These are phyloP conservation scores for Lichtheimia ornata DNA, from an alignment of 371 early-diverging fungal genomes.

Conservation along the genomic window DNA sequence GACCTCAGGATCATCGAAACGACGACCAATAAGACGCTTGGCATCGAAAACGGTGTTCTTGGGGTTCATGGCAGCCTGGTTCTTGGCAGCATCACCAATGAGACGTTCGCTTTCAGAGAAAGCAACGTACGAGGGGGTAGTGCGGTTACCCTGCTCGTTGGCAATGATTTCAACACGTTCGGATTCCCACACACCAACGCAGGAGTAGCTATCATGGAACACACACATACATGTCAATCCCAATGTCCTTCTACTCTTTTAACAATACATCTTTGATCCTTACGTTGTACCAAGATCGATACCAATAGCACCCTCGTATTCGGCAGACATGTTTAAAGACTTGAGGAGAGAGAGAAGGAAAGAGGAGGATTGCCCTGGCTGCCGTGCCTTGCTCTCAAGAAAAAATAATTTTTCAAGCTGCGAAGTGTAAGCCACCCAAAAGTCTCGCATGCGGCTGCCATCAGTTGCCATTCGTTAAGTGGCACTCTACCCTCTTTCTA, in stretches of 20 bases:
- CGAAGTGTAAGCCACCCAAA: background rate
- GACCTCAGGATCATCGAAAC: slow-evolving; percentile 86
- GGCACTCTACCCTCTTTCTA: too few relatives aligned
- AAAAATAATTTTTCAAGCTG: slow-evolving; percentile 13
- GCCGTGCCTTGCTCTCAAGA: slow-evolving; percentile 5
- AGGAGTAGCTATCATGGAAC: slow-evolving; percentile 90
- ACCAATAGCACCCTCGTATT: slow-evolving; percentile 79
- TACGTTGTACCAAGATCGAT: slow-evolving; percentile 99
- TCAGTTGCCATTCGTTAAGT: too few relatives aligned
- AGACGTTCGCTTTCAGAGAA: slow-evolving; percentile 93
- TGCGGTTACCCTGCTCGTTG: slow-evolving; percentile 97
- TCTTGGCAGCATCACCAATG: slow-evolving; percentile 95
- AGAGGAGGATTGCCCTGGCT: slow-evolving; percentile 12
- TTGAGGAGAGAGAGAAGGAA: slow-evolving; percentile 26
- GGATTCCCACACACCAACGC: slow-evolving; percentile 97
- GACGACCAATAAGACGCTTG: slow-evolving; percentile 97
- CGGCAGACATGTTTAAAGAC: slow-evolving; percentile 53
- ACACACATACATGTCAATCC: slow-evolving; percentile 38
- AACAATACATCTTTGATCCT: slow-evolving; percentile 32
- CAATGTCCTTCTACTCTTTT: slow-evolving; percentile 27
- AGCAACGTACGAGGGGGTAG: slow-evolving; percentile 94
- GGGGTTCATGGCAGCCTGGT: slow-evolving; percentile 89
- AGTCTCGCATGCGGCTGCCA: too few relatives aligned
- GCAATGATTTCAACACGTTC: slow-evolving; percentile 97
- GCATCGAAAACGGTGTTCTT: slow-evolving; percentile 94